Base-by-base conservation (phyloP, 306 rosid genomes). In the Nissolia schottii region DNA sequence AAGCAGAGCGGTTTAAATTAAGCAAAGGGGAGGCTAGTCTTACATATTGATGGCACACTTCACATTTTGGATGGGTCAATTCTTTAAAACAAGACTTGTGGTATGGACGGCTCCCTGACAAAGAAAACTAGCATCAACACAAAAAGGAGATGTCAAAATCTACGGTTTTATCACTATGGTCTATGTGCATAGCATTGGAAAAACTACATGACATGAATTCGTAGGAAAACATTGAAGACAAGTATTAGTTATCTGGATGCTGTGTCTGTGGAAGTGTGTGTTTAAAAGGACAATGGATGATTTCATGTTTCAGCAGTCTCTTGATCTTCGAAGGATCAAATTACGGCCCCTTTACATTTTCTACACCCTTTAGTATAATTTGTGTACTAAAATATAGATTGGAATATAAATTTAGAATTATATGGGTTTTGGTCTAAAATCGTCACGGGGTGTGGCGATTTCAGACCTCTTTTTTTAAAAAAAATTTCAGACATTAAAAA, bases 21-120 rank as follows among this genome's bases (percentile, higher is more conserved):
- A 66, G 6, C 18, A 23, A 48, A 63, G 41, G 49, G 11, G n/a
- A 75, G 27, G 60, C n/a, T 16, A 72, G 49, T 73, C 97, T 84
- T 87, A 93, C 98, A 85, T 84, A 89, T 71, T 87, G 92, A 81
- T 83, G 89, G 77, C 98, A 93, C 75, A 93, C 96, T 85, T 93
- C 98, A 72, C 97, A 90, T 74, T 86, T 93, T 27, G 98, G 98
- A 71, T 89, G 97, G 40, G 85, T 85, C 60, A 87, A 60, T 77
- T 86, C 97, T 74, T 86, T 89, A 73, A 89, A 91, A 76, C 98
- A 93, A 23, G 85, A 77, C 84, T 93, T 87, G 85, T 93, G 98
- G 69, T 90, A 93, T 28, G 97, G 96, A 68, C 86, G 79, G 80
- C 75, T 90, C 77, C 98, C 98, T 74, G 98, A 83, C 88, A 93